Conservation (phyloP, 73 alveolate genomes). For the Uronychia binucleata region DNA sequence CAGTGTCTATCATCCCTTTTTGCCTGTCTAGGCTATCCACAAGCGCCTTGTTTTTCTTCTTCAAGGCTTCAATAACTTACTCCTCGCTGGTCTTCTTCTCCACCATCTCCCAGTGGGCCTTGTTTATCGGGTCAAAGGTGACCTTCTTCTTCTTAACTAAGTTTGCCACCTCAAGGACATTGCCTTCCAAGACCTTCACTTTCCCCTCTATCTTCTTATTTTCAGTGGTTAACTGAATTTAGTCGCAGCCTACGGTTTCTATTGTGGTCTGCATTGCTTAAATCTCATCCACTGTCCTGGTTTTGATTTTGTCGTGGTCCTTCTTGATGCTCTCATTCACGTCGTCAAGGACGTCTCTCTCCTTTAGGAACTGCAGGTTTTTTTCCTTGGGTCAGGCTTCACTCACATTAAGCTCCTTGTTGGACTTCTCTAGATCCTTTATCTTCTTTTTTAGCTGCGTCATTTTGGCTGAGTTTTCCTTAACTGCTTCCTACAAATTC, state of each 20-base stretch:
- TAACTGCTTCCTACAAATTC: neutral
- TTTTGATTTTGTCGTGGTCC: neutral
- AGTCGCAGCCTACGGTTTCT: too few relatives aligned
- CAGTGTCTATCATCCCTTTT: conserved; percentile 25
- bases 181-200: neutral
- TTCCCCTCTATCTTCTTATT: neutral
- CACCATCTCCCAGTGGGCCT: neutral
- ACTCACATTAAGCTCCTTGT: neutral
- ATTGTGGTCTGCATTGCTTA: neutral
- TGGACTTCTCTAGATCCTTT: neutral
- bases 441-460: neutral
- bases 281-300: neutral
- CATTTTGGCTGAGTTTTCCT: neutral
- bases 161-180: neutral
- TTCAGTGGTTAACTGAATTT: too few relatives aligned
- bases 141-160: neutral
- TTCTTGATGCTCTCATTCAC: neutral
- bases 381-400: neutral
- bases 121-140: neutral
- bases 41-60: neutral
- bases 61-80: neutral
- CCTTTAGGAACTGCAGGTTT: neutral
- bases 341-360: neutral
- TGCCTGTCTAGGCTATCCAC: conserved; percentile 19
- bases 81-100: neutral